Evolutionary conservation across 139 green algal genomes (phyloP).

Genomic region (Haematococcus sp.): DNA sequence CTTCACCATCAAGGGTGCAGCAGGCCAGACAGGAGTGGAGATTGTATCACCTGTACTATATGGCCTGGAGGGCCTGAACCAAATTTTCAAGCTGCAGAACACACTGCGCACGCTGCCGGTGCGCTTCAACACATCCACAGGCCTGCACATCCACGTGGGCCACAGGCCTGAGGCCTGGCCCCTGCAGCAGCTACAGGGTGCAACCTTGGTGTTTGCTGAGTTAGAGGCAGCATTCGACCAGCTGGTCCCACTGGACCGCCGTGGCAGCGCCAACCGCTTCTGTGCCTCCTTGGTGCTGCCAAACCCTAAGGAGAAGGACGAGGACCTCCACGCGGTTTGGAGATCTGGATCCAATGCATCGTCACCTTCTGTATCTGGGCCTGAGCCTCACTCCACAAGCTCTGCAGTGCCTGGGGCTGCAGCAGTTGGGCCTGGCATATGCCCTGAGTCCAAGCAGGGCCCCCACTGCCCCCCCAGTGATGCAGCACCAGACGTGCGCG

Average conservation of each 20-base stretch:
- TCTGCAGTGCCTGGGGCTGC: no score
- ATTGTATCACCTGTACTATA: slow-evolving; percentile 8
- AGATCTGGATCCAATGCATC: no score
- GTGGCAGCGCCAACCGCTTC: slow-evolving; percentile 10
- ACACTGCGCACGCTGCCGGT: not conserved
- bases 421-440: not conserved
- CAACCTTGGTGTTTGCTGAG: slow-evolving; percentile 6
- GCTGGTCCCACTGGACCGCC: slow-evolving; percentile 11
- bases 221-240: slow-evolving; percentile 12
- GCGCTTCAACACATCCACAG: slow-evolving; percentile 9
- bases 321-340: not conserved
- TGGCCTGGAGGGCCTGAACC: slow-evolving; percentile 1
- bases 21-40: slow-evolving; percentile 8
- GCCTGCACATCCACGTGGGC: slow-evolving; percentile 15
- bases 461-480: not conserved
- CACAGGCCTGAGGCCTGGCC: not conserved
- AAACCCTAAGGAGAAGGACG: not conserved
- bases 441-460: not conserved
- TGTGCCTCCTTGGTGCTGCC: slow-evolving; percentile 13
- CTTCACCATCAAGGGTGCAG: slow-evolving; percentile 13
- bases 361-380: no score
- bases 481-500: slow-evolving; percentile 8
- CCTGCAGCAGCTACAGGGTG: slow-evolving; percentile 6
- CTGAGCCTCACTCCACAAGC: no score
- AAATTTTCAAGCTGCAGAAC: slow-evolving; percentile 12